Conservation (phyloP, 2,329 filamentous ascomycete genomes). For the Nothophaeocryptopus gaeumannii region DNA sequence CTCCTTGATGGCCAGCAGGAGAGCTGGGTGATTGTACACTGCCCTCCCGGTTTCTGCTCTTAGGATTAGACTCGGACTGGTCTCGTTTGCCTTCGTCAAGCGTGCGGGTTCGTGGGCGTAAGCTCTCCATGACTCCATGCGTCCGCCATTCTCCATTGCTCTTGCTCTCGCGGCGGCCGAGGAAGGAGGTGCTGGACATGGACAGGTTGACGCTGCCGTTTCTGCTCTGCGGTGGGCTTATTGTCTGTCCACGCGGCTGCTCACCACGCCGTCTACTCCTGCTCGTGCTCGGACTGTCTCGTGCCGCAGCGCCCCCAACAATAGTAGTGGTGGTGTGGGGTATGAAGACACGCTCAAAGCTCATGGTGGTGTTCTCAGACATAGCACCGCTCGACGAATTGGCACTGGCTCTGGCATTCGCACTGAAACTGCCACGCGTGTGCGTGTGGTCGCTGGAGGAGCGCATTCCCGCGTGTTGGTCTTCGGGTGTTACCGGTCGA, state of each 20-base stretch:
- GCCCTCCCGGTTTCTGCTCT: constrained; percentile 63
- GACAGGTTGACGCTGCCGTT: constrained; percentile 23
- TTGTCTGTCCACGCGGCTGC: constrained; percentile 8
- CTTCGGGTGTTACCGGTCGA: constrained; percentile 66
- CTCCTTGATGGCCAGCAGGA: constrained; percentile 50
- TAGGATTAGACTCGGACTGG: constrained; percentile 40
- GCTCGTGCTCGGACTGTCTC: constrained; percentile 17
- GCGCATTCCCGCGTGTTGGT: constrained; percentile 16
- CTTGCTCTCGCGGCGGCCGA: constrained; percentile 24
- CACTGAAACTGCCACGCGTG: constrained; percentile 7
- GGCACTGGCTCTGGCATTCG: background rate
- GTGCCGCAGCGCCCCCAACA: constrained; percentile 23
- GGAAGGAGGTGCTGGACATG: constrained; percentile 18
- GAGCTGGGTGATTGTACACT: constrained; percentile 63
- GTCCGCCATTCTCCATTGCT: constrained; percentile 26
- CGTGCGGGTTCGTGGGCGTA: constrained; percentile 50
- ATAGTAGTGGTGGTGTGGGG: constrained; percentile 31
- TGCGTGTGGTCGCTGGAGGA: constrained; percentile 4
- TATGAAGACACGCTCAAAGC: constrained; percentile 31
- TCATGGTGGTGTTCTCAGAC: constrained; percentile 29
- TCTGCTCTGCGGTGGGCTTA: constrained; percentile 27
- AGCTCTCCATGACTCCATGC: constrained; percentile 17
- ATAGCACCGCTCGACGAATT: constrained; percentile 8
- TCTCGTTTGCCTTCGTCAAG: constrained; percentile 47
- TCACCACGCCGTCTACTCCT: constrained; percentile 20